Base-by-base conservation (phyloP, 768 basidiomycete genomes). In the Xerocomellus amylosporus region DNA sequence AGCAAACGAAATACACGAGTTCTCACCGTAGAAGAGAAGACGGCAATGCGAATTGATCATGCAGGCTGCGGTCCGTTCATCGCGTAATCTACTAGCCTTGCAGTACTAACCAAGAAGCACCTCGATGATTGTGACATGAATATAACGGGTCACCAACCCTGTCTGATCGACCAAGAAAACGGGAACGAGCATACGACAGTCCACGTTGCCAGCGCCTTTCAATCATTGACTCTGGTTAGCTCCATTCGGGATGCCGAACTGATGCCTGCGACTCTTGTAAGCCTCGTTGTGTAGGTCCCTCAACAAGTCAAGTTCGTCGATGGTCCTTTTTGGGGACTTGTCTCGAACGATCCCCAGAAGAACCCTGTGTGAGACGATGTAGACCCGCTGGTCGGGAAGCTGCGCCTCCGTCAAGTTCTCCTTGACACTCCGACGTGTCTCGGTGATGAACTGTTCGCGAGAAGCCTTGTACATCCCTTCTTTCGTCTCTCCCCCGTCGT, bases 221-320 rank as follows among this genome's bases (percentile, higher is more conserved):
- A 64, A 36, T 50, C n/a, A n/a, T n/a, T n/a, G 37, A 44, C 53
- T 65, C 31, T 54, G 58, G 20, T 20, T 20, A 20, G 49, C 41
- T 28, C 43, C 49, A 37, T 42, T 61, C 17, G 58, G 50, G 24
- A 14, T 3, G 14, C 58, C 52, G 2, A 60, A 58, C 30, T 37
- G n/a, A 17, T 44, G 55, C 39, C 28, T 58, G 19, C 39, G 52
- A 49, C 47, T 34, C 4, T 45, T 55, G 46, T 58, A 46, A 8
- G 56, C 67, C 34, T 60, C 62, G 30, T 46, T 50, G 22, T 63
- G 50, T 0, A 69, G 30, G 45, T 69, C 68, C 15, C 51, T 55
- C 30, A 71, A 53, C n/a, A 69, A 31, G 4, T 69, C 64, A 7
- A 71, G 40, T 7, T 71, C 68, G 9, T 69, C 68, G 14, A 69